These are phyloP conservation scores for Lagerstroemia speciosa DNA, from an alignment of 345 rosid species.

Conservation along the genomic window DNA sequence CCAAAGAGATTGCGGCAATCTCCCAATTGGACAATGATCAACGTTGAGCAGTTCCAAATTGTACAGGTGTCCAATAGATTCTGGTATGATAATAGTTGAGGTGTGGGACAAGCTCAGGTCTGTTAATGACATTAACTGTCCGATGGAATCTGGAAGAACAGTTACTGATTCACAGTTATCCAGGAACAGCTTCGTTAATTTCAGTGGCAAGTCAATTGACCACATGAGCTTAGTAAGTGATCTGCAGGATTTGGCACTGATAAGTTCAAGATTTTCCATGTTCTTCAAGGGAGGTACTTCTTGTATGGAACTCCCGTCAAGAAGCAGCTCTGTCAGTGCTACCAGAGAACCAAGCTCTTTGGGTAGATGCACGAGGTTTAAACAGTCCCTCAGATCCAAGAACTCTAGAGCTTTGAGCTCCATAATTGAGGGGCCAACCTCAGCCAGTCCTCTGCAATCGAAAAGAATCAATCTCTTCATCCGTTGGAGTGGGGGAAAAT, in stretches of 20 bases:
- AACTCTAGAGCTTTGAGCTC: neutral
- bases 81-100: neutral
- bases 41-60: neutral
- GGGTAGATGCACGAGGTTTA: neutral
- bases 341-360: neutral
- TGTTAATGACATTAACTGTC: neutral
- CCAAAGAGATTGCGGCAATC: neutral
- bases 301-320: neutral
- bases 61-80: neutral
- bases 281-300: neutral
- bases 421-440: neutral
- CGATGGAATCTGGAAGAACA: neutral
- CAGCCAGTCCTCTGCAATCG: constrained; percentile 2
- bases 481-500: neutral
- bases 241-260: neutral
- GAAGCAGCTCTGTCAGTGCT: neutral
- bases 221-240: neutral
- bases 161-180: neutral
- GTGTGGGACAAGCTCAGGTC: neutral
- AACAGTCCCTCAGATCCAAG: neutral
- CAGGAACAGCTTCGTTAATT: neutral
- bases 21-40: neutral
- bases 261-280: neutral
- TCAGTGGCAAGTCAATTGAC: neutral
- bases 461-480: constrained; percentile 6